Conservation (phyloP, 1,284 basidiomycete species). For the Trametes hirsuta region DNA sequence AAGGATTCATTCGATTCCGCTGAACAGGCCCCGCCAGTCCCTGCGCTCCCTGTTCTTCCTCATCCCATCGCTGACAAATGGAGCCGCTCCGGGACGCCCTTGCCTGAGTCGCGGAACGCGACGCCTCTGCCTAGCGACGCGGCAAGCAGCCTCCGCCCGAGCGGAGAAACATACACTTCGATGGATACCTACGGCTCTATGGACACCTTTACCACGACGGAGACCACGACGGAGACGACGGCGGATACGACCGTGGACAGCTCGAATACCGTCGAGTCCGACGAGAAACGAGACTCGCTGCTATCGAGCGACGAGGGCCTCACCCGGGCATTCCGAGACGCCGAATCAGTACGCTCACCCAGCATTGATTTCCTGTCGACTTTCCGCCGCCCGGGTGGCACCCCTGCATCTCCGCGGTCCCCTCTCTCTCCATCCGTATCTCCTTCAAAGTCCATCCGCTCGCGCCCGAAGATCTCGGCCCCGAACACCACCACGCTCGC, state of each 20-base stretch:
- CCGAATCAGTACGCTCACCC: conserved; percentile 34
- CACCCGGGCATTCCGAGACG: conserved; percentile 34
- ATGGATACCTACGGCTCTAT: conserved; percentile 10
- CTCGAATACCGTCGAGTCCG: conserved; percentile 20
- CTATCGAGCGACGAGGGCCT: conserved; percentile 23
- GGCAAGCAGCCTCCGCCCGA: conserved; percentile 14
- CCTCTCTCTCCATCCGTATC: conserved; percentile 20
- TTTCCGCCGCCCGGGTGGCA: conserved; percentile 24
- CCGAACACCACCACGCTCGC: conserved; percentile 33
- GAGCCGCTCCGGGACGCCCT: conserved; percentile 37
- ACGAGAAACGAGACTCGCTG: conserved; percentile 11
- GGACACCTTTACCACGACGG: conserved; percentile 17
- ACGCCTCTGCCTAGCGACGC: conserved; percentile 26
- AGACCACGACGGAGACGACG: conserved; percentile 1
- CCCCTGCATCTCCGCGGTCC: conserved; percentile 16
- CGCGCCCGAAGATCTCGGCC: conserved; percentile 33
- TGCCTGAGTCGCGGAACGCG: conserved; percentile 23
- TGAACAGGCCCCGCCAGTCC: conserved; percentile 40
- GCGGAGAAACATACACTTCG: conserved; percentile 12
- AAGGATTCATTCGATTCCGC: conserved; percentile 30
- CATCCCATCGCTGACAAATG: conserved; percentile 59
- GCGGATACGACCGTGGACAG: not conserved
- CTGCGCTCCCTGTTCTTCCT: conserved; percentile 36
- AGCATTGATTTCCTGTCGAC: conserved; percentile 35
- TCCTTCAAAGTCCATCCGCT: conserved; percentile 25